Conservation (phyloP, 1,139 yeast genomes). For the Candida glucosophila region DNA sequence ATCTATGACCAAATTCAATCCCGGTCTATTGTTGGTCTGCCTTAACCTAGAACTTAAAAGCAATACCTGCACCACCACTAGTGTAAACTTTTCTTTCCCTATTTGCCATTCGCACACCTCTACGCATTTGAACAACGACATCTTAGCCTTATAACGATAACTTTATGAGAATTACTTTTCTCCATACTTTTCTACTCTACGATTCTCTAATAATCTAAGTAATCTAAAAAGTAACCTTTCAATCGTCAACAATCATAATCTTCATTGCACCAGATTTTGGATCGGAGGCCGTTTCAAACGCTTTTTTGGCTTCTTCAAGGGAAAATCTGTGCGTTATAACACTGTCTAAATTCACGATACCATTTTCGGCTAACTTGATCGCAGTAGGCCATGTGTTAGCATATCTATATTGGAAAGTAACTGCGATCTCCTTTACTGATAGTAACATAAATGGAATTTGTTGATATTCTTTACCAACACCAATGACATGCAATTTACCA, state of each 20-base stretch:
- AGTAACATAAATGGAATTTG: constrained; percentile 30
- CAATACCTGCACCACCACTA: no score
- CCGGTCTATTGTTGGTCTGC: no score
- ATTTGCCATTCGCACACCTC: no score
- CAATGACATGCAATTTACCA: constrained; percentile 23
- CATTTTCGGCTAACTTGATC: constrained; percentile 4
- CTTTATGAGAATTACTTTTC: no score
- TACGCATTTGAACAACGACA: no score
- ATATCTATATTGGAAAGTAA: constrained; percentile 28
- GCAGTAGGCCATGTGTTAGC: constrained; percentile 28
- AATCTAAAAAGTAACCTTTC: no score
- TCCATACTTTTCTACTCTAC: no score
- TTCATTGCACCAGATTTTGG: constrained; percentile 6
- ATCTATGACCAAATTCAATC: no score
- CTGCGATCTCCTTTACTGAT: constrained; percentile 26
- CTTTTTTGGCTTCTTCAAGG: constrained; percentile 6
- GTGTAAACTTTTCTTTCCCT: no score
- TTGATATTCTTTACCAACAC: constrained; percentile 24
- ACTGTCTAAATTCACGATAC: constrained; percentile 5
- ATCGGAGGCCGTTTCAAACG: constrained; percentile 5
- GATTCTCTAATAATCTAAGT: no score
- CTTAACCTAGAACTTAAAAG: no score
- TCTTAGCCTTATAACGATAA: no score
- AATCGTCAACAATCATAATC: constrained; percentile 5
- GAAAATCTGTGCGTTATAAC: constrained; percentile 6